Evolutionary conservation across 768 basidiomycete genomes (phyloP), one percentile per base, ranked within the genome.

Genomic region (Mycena crocata): DNA sequence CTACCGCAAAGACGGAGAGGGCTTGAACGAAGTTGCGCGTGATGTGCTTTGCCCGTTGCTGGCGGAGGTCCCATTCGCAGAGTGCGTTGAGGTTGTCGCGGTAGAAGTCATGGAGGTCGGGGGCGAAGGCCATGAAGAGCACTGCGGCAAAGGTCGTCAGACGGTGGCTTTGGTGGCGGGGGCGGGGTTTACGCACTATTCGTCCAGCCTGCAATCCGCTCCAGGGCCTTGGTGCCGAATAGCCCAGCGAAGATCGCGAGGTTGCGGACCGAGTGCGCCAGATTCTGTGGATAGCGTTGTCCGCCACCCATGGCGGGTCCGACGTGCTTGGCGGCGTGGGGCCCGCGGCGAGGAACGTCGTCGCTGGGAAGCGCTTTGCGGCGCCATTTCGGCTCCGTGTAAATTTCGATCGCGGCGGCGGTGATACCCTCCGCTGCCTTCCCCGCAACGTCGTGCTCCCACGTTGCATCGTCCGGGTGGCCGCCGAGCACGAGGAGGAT

Each of bases 121-220:
- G n/a, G n/a, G n/a, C n/a, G n/a, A n/a, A n/a, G n/a, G n/a, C n/a
- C n/a, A n/a, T n/a, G n/a, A n/a, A n/a, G n/a, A n/a, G n/a, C n/a
- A n/a, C n/a, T n/a, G n/a, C n/a, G n/a, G n/a, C n/a, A n/a, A n/a
- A n/a, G n/a, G n/a, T n/a, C n/a, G n/a, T n/a, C n/a, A n/a, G n/a
- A n/a, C n/a, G n/a, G n/a, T n/a, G n/a, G n/a, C n/a, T n/a, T n/a
- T n/a, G n/a, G n/a, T n/a, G n/a, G n/a, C n/a, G n/a, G n/a, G n/a
- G n/a, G n/a, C n/a, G n/a, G n/a, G n/a, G n/a, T n/a, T n/a, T n/a
- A 45, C 44, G 9, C n/a, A 59, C 58, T 12, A 28, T 49, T 59
- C 6, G 58, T 50, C 58, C 58, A 59, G 6, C 58, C 58, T 1
- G 46, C 46, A 14, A 59, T 49, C 5, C 58, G 46, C 21, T 59